Evolutionary conservation across 106 monocot species (phyloP), one percentile per base, ranked within the genome.

Genomic region (Triglochin maritima): DNA sequence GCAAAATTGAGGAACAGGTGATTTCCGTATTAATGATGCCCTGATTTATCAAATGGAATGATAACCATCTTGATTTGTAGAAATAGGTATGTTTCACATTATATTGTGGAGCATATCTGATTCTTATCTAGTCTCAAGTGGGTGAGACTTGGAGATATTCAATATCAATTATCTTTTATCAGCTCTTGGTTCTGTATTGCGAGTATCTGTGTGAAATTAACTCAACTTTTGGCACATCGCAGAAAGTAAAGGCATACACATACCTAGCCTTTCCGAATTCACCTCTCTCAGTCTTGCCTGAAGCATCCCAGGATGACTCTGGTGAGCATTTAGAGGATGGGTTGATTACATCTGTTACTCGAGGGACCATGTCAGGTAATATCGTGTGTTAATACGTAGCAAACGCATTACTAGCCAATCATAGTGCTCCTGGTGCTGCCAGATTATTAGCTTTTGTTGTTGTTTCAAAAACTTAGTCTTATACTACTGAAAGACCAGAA

Each of bases 361-460:
- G 80, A 77, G 98, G 98, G 44, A 63, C 65, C 6, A 89, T 98
- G 86, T 77, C 86, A 75, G 87, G 95, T 95, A 82, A 81, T 67
- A 53, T 43, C n/a, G 3, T 46, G 29, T 9, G 53, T 54, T 7
- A 9, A 9, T 54, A 9, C 53, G n/a, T n/a, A n/a, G n/a, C n/a
- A n/a, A n/a, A n/a, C n/a, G n/a, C n/a, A n/a, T n/a, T n/a, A n/a
- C n/a, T n/a, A n/a, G n/a, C n/a, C n/a, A n/a, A n/a, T n/a, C n/a
- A n/a, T n/a, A n/a, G n/a, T n/a, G n/a, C n/a, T n/a, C 49, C 3
- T 65, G 9, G 14, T 44, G 49, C 43, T 49, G 17, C 12, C n/a
- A 29, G 29, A 29, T 29, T 29, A 0, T 29, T 1, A 29, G 29
- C 29, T 29, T 29, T 29, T 29, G 29, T 29, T 29, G 29, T 29